Base-by-base conservation (phyloP, 1,284 basidiomycete species). In the Ganoderma multipileum region DNA sequence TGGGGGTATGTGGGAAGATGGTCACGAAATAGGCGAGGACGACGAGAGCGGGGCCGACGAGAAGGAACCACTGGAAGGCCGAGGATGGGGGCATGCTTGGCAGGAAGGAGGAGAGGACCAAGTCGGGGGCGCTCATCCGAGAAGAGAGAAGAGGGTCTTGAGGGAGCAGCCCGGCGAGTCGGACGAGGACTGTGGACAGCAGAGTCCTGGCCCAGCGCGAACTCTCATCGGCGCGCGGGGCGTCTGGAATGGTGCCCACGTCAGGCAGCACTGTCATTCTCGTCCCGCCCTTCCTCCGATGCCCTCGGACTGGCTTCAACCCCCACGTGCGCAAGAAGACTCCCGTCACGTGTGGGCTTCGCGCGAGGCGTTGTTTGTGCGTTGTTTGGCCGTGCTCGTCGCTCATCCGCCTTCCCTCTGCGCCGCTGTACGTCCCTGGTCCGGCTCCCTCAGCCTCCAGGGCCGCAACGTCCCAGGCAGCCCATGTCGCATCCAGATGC, bases 1-100 rank as follows among this genome's bases (percentile, higher is more conserved):
- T 79, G 2, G 89, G 89, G 0, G 87, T 83, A 66, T 83, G 80
- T 2, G 91, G 91, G 74, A 92, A 92, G 2, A 86, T 83, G 20
- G 88, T 84, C 68, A 91, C 79, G 74, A 92, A 81, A 76, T 91
- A 92, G 4, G 84, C 79, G 8, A 84, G 78, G 66, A 92, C 80
- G 54, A 92, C 81, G 57, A 91, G 76, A 6, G 88, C 85, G 0
- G 89, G 88, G 9, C 92, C 76, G 16, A 88, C 76, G 68, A 92
- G 79, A 44, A 92, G 82, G 2, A 85, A 81, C 66, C 90, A 81
- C 66, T 87, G 86, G 72, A 84, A 82, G 67, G 75, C 73, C 50
- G 83, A 73, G 76, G 76, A 74, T 41, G 69, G 71, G 12, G 75
- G 63, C 77, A 78, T 79, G 68, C 50, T 67, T 55, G 68, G 68